Evolutionary conservation across 1,284 basidiomycete species (phyloP).

Genomic region (Trichosporon faecale): DNA sequence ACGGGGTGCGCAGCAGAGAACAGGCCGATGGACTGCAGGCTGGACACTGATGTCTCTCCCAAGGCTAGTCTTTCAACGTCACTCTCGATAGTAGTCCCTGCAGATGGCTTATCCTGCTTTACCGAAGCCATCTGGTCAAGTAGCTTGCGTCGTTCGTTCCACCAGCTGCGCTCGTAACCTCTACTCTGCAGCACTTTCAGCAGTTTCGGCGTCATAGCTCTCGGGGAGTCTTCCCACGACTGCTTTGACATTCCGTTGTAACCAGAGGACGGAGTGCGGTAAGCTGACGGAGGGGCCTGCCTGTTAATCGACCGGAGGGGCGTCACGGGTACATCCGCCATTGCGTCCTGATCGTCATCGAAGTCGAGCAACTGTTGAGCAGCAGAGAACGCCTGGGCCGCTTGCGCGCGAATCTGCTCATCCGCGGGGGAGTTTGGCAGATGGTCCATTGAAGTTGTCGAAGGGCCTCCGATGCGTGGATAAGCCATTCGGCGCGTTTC

Average conservation of each 20-base stretch:
- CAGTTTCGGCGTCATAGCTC: constrained; percentile 22
- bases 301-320: constrained; percentile 27
- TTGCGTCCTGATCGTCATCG: constrained; percentile 24
- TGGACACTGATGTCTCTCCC: constrained; percentile 24
- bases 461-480: background rate
- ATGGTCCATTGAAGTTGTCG: background rate
- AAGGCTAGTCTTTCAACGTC: constrained; percentile 30
- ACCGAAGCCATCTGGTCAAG: constrained; percentile 33
- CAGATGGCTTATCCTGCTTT: constrained; percentile 15
- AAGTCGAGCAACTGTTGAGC: constrained; percentile 66
- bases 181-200: constrained; percentile 31
- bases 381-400: constrained; percentile 82
- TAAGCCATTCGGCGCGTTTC: background rate
- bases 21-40: constrained; percentile 37
- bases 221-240: constrained; percentile 45
- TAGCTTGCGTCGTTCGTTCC: constrained; percentile 37
- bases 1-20: constrained; percentile 35
- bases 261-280: background rate
- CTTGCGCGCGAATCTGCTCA: constrained; percentile 75
- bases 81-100: constrained; percentile 18
- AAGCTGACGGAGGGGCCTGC: background rate
- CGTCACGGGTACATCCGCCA: constrained; percentile 24
- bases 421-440: constrained; percentile 55
- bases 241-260: background rate
- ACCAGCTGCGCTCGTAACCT: constrained; percentile 44